Conservation (phyloP, 805 yeast genomes). For the Metschnikowia gruessii region DNA sequence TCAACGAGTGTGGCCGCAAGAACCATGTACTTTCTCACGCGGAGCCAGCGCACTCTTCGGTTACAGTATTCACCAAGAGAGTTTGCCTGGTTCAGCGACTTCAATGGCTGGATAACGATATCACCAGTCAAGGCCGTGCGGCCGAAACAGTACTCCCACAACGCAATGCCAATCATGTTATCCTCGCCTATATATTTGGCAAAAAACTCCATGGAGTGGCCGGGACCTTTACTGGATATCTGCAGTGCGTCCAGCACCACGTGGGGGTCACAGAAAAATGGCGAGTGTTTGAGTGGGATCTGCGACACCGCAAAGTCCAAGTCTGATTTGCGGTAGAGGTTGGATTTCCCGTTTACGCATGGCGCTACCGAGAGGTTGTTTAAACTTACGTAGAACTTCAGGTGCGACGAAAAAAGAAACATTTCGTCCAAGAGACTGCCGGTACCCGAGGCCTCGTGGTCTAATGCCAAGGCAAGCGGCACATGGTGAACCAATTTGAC, state of each 20-base stretch:
- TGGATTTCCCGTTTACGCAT: constrained; percentile 89
- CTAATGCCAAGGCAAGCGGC: constrained; percentile 57
- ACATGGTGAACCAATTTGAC: constrained; percentile 77
- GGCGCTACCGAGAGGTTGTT: constrained; percentile 76
- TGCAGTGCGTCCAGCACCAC: constrained; percentile 32
- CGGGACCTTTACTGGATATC: constrained; percentile 31
- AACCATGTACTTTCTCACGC: constrained; percentile 87
- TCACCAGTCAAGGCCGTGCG: constrained; percentile 79
- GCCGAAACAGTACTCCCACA: constrained; percentile 67
- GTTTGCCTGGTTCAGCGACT: constrained; percentile 34
- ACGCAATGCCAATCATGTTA: constrained; percentile 83
- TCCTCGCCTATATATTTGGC: constrained; percentile 87
- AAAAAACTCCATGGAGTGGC: constrained; percentile 62
- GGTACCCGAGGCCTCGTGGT: constrained; percentile 10
- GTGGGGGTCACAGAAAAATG: constrained; percentile 30
- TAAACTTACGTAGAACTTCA: constrained; percentile 78
- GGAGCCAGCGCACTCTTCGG: constrained; percentile 78
- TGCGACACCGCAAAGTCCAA: constrained; percentile 54
- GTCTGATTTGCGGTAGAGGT: constrained; percentile 66
- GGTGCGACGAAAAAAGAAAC: constrained; percentile 80
- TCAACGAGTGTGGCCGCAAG: constrained; percentile 78
- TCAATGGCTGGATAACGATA: constrained; percentile 69
- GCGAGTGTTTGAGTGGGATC: constrained; percentile 28
- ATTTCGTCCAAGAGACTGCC: constrained; percentile 62
- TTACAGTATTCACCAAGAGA: constrained; percentile 53